Evolutionary conservation across 129 eudicot species (phyloP), one percentile per base, ranked within the genome.

Genomic region (Pseudognaphalium luteoalbum): DNA sequence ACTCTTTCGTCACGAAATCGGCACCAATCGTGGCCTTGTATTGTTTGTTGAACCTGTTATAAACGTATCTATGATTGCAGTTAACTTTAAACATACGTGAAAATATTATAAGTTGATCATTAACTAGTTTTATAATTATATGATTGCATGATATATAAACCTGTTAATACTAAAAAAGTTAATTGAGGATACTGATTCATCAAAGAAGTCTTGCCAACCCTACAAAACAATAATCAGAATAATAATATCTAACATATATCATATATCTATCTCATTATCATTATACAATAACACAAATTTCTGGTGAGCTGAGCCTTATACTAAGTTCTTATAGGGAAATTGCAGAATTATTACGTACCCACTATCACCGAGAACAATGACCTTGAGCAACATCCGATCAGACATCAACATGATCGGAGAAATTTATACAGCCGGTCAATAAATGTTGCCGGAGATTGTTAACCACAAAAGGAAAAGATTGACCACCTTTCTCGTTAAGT

Each of bases 21-120:
- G 97, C 97, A 19, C 97, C 97, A n/a, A 92, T 89, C 4, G 97
- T 92, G 47, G 97, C 84, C 84, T 87, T 92, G 73, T 89, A 92
- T 65, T 89, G 91, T 63, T 84, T 82, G 68, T 74, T 86, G 68
- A 82, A 92, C 71, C 79, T 85, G 21, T 82, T 79, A 71, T 86
- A 80, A 59, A 87, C 97, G 72, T 92, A 92, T 89, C 97, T 92
- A 44, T 9, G 9, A 63, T 65, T 5, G 6, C 32, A 61, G 78
- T 86, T 79, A 78, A 71, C 9, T 41, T 63, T 66, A 17, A 80
- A 25, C 79, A 28, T 47, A 9, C 11, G 2, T 47, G 12, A 11
- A 47, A 11, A 47, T 47, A 8, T 3, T 2, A 47, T 3, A 47
- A 35, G 41, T 35, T 25, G 28, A 25, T 35, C 41, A 35, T 7